Base-by-base conservation (phyloP, 2,329 filamentous ascomycete species). In the Penicillium sp. region DNA sequence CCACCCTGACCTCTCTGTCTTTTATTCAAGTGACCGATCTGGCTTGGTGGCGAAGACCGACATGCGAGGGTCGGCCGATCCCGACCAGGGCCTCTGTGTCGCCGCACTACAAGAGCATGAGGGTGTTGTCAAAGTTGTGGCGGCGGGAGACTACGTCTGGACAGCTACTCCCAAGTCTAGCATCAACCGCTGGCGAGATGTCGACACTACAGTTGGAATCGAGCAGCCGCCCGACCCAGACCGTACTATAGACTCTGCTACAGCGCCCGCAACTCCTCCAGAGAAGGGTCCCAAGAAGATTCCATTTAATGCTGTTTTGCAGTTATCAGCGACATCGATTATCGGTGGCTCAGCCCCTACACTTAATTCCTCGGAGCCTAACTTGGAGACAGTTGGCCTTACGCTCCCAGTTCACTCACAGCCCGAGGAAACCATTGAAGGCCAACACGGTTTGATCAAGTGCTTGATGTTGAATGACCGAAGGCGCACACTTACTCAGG, bases 1-100 rank as follows among this genome's bases (percentile, higher is more conserved):
- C 52, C 86, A 96, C 66, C 92, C 92, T 0, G 83, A 89, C 56
- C 82, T 99, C 4, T 88, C 88, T 10, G 84, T 96, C 31, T 97
- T 99, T 74, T 97, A 97, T 77, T 97, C 93, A 54, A 90, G 89
- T 65, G 94, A 99, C 74, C 87, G 93, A 50, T 92, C 91, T 1
- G 94, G 94, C 3, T 76, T 97, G 59, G 88, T 99, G n/a, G 93
- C 92, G 53, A 99, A 97, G 80, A 97, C 93, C 1, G 94, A 99
- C 71, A 88, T 93, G 26, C 84, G 92, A 61, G 85, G 86, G 55
- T 81, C 87, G 29, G 81, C 84, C 20, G 89, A 92, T 61, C 82
- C 93, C 74, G 92, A 97, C 66, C 89, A 96, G 66, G 94, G 93
- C 1, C 78, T 96, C 8, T 96, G 90, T 14, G 81, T 97, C 14